Percentiles rank a stretch among this genome's conserved stretches.
These are phyloP conservation scores for Cupressus sempervirens DNA, from an alignment of 75 land plant genomes.

Conservation along the genomic window DNA sequence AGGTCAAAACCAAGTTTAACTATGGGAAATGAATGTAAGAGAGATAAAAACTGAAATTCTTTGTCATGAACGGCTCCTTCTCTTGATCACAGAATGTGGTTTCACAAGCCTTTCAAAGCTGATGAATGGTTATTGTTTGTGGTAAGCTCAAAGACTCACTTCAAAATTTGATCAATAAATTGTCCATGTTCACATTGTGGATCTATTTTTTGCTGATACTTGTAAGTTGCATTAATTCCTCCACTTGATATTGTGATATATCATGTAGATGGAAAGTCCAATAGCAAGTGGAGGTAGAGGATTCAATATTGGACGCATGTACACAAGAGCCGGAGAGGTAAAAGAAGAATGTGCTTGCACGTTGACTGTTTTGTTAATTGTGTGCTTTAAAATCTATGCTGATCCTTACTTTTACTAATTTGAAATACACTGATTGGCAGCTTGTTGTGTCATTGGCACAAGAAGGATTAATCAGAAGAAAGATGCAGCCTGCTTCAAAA, in stretches of 20 bases:
- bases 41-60: not conserved
- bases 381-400: not conserved
- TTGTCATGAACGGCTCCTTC: not conserved
- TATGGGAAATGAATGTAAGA: not conserved
- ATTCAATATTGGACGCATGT: conserved; percentile 71
- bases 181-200: not conserved
- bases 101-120: conserved; percentile 83
- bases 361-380: not conserved
- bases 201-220: not conserved
- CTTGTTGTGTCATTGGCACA: conserved; percentile 74
- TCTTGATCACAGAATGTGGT: conserved; percentile 85
- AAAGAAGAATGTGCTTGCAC: not conserved
- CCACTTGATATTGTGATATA: not conserved
- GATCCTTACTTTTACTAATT: conserved; percentile 3
- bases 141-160: conserved; percentile 26
- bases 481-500: not conserved
- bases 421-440: conserved; percentile 34
- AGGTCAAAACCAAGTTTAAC: too few relatives aligned
- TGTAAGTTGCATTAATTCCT: not conserved
- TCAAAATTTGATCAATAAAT: not conserved
- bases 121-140: conserved; percentile 95
- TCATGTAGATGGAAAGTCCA: conserved; percentile 61
- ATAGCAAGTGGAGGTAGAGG: conserved; percentile 63
- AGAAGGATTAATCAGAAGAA: conserved; percentile 64
- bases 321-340: conserved; percentile 85